phyloP scores from a whole-genome alignment of 2,329 filamentous ascomycete species.

The Hortaea werneckii region DNA sequence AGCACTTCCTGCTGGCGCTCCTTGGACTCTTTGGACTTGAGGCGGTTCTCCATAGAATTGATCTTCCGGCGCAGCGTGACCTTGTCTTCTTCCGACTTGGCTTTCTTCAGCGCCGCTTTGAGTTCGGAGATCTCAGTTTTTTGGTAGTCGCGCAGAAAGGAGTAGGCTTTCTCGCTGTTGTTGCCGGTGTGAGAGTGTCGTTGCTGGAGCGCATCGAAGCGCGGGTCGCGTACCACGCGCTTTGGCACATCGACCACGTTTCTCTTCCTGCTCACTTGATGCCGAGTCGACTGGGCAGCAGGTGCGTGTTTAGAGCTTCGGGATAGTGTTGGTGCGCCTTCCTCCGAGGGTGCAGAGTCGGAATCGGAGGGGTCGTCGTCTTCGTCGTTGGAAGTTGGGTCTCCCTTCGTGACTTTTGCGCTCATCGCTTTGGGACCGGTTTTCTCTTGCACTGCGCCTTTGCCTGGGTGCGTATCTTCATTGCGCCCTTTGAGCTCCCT shows the following conservation, averaged over 20 bases:
- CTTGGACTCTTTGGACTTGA: constrained; percentile 59
- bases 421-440: constrained; percentile 1
- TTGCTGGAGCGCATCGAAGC: constrained; percentile 63
- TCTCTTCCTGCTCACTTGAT: constrained; percentile 70
- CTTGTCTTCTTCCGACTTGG: constrained; percentile 55
- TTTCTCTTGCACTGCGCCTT: constrained; percentile 11
- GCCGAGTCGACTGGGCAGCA: constrained; percentile 69
- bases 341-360: constrained; percentile 32
- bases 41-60: constrained; percentile 66
- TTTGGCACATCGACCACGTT: constrained; percentile 57
- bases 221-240: constrained; percentile 62
- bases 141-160: constrained; percentile 80
- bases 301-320: constrained; percentile 82
- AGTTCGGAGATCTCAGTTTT: constrained; percentile 72
- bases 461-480: constrained; percentile 6
- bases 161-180: constrained; percentile 62
- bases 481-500: constrained; percentile 31
- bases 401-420: constrained; percentile 8
- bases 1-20: constrained; percentile 61
- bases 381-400: constrained; percentile 6
- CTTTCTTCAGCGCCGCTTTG: constrained; percentile 54
- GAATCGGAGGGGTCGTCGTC: constrained; percentile 17
- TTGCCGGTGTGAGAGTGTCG: constrained; percentile 39
- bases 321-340: constrained; percentile 25
- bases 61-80: constrained; percentile 64